These are phyloP conservation scores for Teunomyces stri DNA, from an alignment of 805 yeast genomes.

Conservation along the genomic window DNA sequence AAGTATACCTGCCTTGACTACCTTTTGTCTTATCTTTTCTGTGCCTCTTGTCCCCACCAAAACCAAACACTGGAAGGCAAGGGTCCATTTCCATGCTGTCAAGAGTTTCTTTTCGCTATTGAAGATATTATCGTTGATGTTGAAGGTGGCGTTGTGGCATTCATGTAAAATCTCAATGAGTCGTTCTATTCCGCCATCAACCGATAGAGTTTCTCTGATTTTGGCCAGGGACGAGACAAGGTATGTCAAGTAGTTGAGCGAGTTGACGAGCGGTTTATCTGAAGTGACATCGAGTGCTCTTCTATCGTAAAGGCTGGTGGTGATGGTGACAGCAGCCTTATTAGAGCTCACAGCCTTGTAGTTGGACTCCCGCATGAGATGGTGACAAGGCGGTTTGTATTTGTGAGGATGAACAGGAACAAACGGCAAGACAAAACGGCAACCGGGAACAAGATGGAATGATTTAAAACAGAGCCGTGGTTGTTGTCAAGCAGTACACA, in stretches of 20 bases:
- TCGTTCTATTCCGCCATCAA: conserved; percentile 91
- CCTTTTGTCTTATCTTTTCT: conserved; percentile 76
- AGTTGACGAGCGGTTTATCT: conserved; percentile 86
- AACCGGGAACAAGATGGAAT: neutral
- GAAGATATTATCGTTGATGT: conserved; percentile 28
- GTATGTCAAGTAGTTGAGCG: conserved; percentile 85
- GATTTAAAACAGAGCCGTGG: no score
- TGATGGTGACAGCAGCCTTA: conserved; percentile 88
- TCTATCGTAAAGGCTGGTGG: conserved; percentile 85
- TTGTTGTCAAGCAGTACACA: no score
- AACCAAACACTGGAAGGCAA: conserved; percentile 89
- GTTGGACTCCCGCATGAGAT: conserved; percentile 84
- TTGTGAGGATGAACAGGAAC: neutral
- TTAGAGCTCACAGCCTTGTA: conserved; percentile 75
- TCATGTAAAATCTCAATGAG: conserved; percentile 81
- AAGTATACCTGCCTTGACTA: conserved; percentile 87
- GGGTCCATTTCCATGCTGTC: conserved; percentile 96
- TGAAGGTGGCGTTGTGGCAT: conserved; percentile 50
- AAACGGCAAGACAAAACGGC: neutral
- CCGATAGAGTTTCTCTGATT: conserved; percentile 84
- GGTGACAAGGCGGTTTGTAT: neutral
- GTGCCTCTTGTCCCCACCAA: conserved; percentile 92
- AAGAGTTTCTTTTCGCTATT: conserved; percentile 47
- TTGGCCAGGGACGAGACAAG: conserved; percentile 82
- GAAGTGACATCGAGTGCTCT: conserved; percentile 89